phyloP scores from a whole-genome alignment of 2,329 filamentous ascomycete genomes.

The Colletotrichum sp. region DNA sequence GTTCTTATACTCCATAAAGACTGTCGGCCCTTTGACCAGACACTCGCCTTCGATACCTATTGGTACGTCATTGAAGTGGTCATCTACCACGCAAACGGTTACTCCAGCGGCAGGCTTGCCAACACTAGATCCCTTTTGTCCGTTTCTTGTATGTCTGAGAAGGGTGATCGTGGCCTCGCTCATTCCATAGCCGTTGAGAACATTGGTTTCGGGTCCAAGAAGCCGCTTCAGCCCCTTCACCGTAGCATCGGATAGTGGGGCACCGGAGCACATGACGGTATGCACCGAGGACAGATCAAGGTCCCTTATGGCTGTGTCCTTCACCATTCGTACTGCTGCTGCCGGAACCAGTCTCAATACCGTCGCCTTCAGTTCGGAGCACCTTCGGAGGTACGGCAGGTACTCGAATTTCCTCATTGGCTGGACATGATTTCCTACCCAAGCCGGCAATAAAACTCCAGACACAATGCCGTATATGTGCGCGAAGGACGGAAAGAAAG shows the following conservation, averaged over 20 bases:
- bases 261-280: neutral
- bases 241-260: slow-evolving; percentile 21
- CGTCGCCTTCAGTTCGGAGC: slow-evolving; percentile 23
- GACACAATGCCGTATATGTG: slow-evolving; percentile 30
- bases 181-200: slow-evolving; percentile 29
- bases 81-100: neutral
- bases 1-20: neutral
- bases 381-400: slow-evolving; percentile 21
- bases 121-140: slow-evolving; percentile 15
- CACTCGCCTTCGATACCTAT: neutral
- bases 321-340: slow-evolving; percentile 24
- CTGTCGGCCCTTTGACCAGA: neutral
- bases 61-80: neutral
- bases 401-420: slow-evolving; percentile 26
- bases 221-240: slow-evolving; percentile 14
- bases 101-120: neutral
- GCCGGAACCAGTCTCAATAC: slow-evolving; percentile 26
- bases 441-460: slow-evolving; percentile 24
- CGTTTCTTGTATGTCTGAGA: slow-evolving; percentile 20
- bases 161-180: slow-evolving; percentile 27
- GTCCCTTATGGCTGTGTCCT: slow-evolving; percentile 16
- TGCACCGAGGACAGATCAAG: neutral
- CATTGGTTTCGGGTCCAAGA: slow-evolving; percentile 12
- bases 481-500: slow-evolving; percentile 30
- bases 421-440: slow-evolving; percentile 25